phyloP scores from a whole-genome alignment of 495 filamentous ascomycete genomes.

The Pseudoneurospora amorphoporcata region DNA sequence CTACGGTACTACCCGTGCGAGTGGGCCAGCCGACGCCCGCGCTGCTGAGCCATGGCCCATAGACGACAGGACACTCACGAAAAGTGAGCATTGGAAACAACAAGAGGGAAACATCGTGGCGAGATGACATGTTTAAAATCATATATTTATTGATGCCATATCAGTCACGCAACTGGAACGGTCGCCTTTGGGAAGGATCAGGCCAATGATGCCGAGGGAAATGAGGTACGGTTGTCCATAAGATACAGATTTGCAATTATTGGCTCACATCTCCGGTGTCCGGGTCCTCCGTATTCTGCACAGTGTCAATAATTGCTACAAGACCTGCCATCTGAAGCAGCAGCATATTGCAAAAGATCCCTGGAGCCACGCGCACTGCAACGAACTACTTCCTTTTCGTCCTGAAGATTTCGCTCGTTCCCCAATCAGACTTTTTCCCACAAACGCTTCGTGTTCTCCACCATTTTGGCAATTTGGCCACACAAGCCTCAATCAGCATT shows the following conservation, averaged over 20 bases:
- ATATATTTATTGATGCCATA: not conserved
- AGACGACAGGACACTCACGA: not conserved
- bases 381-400: slow-evolving; percentile 1
- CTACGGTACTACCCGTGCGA: not conserved
- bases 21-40: not conserved
- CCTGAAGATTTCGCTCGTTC: not conserved
- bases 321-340: slow-evolving; percentile 15
- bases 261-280: not conserved
- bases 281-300: not conserved
- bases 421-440: not conserved
- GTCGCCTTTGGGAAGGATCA: not conserved
- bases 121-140: not conserved
- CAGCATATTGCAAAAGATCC: slow-evolving; percentile 19
- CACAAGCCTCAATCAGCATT: not conserved
- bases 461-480: not conserved
- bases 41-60: not conserved
- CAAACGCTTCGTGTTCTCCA: not conserved
- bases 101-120: not conserved
- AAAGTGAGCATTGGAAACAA: not conserved
- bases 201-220: not conserved
- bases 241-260: not conserved
- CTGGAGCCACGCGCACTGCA: slow-evolving; percentile 26
- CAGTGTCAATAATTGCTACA: slow-evolving; percentile 8
- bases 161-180: not conserved
- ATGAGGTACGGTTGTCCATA: not conserved